Evolutionary conservation across 2,329 filamentous ascomycete species (phyloP).

Genomic region (Scytalidium sp.): DNA sequence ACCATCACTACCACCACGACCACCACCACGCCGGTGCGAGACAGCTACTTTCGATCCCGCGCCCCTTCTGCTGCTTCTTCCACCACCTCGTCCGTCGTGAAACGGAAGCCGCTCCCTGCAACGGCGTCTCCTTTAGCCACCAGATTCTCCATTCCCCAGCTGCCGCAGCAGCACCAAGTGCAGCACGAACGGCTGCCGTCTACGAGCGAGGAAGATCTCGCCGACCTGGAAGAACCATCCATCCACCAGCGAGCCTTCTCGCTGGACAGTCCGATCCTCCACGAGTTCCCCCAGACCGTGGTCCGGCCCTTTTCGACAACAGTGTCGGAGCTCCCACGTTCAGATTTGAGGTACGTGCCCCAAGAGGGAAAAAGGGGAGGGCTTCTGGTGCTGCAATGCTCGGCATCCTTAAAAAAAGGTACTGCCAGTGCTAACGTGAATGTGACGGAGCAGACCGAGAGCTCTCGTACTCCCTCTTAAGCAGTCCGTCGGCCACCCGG

Average conservation of each 20-base stretch:
- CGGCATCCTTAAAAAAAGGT: no score
- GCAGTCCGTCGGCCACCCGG: neutral
- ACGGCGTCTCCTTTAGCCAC: conserved; percentile 50
- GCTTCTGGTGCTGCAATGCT: neutral
- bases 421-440: neutral
- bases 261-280: conserved; percentile 59
- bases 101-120: conserved; percentile 58
- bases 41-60: conserved; percentile 20
- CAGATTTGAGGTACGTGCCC: no score
- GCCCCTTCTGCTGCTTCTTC: conserved; percentile 16
- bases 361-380: neutral
- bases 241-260: conserved; percentile 54
- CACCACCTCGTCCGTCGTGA: conserved; percentile 32
- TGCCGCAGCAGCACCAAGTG: neutral
- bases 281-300: conserved; percentile 47
- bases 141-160: conserved; percentile 42
- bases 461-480: neutral
- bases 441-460: neutral
- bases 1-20: conserved; percentile 5
- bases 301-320: conserved; percentile 7
- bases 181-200: conserved; percentile 17
- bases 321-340: neutral
- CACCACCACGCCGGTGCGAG: conserved; percentile 10
- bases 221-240: conserved; percentile 45
- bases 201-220: neutral